These are phyloP conservation scores for Wickerhamiella sorbophila DNA, from an alignment of 805 yeast genomes.

Conservation along the genomic window DNA sequence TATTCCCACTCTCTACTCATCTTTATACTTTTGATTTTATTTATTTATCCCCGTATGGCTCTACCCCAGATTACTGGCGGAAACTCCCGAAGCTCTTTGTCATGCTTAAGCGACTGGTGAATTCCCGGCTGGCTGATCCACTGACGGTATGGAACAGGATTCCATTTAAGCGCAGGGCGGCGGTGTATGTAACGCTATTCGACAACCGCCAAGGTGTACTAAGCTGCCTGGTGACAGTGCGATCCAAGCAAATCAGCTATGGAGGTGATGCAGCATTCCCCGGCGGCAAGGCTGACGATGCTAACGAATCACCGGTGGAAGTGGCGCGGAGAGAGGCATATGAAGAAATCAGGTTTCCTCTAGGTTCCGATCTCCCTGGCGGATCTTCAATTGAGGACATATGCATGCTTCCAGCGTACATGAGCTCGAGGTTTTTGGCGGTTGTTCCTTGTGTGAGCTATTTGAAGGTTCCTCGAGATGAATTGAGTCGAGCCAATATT, in stretches of 20 bases:
- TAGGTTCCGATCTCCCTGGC: slow-evolving; percentile 22
- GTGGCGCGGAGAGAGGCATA: slow-evolving; percentile 71
- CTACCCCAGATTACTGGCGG: not conserved
- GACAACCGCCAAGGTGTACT: slow-evolving; percentile 51
- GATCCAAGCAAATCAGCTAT: slow-evolving; percentile 59
- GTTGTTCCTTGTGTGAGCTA: slow-evolving; percentile 55
- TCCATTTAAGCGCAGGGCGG: slow-evolving; percentile 58
- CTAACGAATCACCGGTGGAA: slow-evolving; percentile 49
- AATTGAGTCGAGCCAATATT: slow-evolving; percentile 7
- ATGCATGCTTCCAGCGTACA: slow-evolving; percentile 56
- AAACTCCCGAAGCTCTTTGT: not conserved
- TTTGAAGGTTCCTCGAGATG: slow-evolving; percentile 5
- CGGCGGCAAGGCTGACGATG: slow-evolving; percentile 76
- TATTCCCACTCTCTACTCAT: not conserved
- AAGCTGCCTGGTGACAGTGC: slow-evolving; percentile 61
- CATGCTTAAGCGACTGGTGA: not conserved
- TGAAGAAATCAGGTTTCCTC: slow-evolving; percentile 67
- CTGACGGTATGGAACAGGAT: slow-evolving; percentile 35
- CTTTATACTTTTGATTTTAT: not conserved
- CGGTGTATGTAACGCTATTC: slow-evolving; percentile 64
- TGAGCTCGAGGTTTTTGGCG: slow-evolving; percentile 68
- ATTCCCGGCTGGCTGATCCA: slow-evolving; percentile 5
- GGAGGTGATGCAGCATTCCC: slow-evolving; percentile 89
- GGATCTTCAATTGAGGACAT: slow-evolving; percentile 47
- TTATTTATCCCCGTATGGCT: not conserved